Base-by-base conservation (phyloP, 768 basidiomycete genomes). In the Leccinum longicurvipes region DNA sequence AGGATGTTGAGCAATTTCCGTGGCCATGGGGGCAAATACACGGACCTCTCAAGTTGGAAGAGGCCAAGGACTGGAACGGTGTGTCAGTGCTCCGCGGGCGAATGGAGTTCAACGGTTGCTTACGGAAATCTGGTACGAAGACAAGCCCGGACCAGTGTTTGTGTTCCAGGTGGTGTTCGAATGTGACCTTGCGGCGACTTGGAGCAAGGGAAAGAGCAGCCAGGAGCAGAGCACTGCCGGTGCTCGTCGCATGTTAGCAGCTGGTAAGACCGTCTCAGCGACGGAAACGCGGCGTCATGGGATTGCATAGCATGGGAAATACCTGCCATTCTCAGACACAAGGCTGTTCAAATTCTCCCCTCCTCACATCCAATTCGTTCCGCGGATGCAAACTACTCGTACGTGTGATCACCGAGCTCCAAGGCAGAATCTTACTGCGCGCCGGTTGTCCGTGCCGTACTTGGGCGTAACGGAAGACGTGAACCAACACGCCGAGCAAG, bases 101-200 rank as follows among this genome's bases (percentile, higher is more conserved):
- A 55, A 44, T n/a, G 32, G 36, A 29, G 1, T 1, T n/a, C n/a
- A 14, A 8, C 42, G 10, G 15, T 49, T 36, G 42, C 71, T 56
- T 51, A 70, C 69, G 41, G 69, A 64, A 47, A 63, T 50, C 41
- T 63, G 60, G 53, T 67, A 68, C 49, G 61, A 63, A 52, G 62
- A 62, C 59, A 60, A 32, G 15, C 60, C 67, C 3, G 56, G 56
- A 7, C 50, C 42, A 6, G 42, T 49, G 48, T 55, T 46, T 45
- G 48, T 5, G 19, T 23, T 53, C 67, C 64, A 67, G 3, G 64
- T 58, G 27, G 42, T n/a, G 28, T 67, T 67, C 15, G 54, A 53
- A 21, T 24, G 17, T 7, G 56, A 53, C 14, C 44, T 47, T 48
- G 55, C 60, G 12, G 39, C 29, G 17, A 58, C 58, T 1, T 59